These are phyloP conservation scores for Clavaria fumosa DNA, from an alignment of 768 basidiomycete species.

Conservation along the genomic window DNA sequence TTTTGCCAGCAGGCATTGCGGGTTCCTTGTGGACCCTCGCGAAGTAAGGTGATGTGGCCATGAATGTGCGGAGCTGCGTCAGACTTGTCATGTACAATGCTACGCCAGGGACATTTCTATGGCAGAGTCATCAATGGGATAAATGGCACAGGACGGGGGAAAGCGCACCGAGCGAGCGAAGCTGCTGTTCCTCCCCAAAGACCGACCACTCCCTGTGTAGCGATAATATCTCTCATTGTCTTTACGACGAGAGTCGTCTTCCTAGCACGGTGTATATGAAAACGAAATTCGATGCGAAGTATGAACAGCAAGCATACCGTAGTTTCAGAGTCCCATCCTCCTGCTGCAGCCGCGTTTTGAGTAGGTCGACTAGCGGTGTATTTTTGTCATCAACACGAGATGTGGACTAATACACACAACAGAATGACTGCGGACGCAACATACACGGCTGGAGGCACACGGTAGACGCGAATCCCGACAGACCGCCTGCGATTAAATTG, in stretches of 20 bases:
- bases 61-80: constrained; percentile 61
- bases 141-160: background rate
- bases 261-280: constrained; percentile 11
- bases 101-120: constrained; percentile 84
- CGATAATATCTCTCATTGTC: constrained; percentile 42
- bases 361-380: constrained; percentile 49
- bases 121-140: constrained; percentile 4
- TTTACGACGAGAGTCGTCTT: constrained; percentile 29
- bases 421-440: too few relatives aligned
- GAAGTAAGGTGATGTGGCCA: constrained; percentile 66
- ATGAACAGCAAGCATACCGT: constrained; percentile 20
- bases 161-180: constrained; percentile 52
- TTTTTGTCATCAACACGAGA: constrained; percentile 1
- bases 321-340: constrained; percentile 33
- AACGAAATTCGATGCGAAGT: background rate
- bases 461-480: constrained; percentile 67
- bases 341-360: constrained; percentile 89
- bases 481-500: constrained; percentile 34
- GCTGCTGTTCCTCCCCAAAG: constrained; percentile 84
- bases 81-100: constrained; percentile 84
- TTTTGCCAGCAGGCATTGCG: constrained; percentile 13
- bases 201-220: constrained; percentile 47
- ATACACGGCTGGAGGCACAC: constrained; percentile 64
- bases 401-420: background rate
- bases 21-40: constrained; percentile 19